Percentiles rank a stretch among this genome's conserved stretches.
These are phyloP conservation scores for Penicillium fimorum DNA, from an alignment of 495 filamentous ascomycete genomes.

Conservation along the genomic window DNA sequence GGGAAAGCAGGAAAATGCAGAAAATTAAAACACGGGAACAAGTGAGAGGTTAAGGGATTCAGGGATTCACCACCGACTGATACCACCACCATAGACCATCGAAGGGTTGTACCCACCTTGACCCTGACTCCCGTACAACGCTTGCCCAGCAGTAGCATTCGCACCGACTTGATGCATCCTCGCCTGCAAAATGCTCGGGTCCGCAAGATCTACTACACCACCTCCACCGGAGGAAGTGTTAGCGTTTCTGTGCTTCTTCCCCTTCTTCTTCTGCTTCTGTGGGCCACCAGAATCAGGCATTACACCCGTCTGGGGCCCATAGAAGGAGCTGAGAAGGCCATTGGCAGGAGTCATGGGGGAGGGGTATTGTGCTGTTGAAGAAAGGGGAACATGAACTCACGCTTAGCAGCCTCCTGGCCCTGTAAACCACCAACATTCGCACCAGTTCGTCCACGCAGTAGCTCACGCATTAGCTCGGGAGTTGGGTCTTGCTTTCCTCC, in stretches of 20 bases:
- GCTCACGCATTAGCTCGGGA: slow-evolving; percentile 76
- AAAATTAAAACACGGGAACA: slow-evolving; percentile 16
- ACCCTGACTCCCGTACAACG: slow-evolving; percentile 83
- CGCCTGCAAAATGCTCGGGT: slow-evolving; percentile 98
- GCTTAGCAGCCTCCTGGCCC: slow-evolving; percentile 81
- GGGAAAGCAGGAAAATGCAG: slow-evolving; percentile 19
- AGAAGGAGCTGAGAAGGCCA: slow-evolving; percentile 85
- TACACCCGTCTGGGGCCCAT: slow-evolving; percentile 78
- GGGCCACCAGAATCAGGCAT: slow-evolving; percentile 75
- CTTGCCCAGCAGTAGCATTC: slow-evolving; percentile 67
- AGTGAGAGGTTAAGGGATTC: slow-evolving; percentile 12
- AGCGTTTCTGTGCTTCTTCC: slow-evolving; percentile 99
- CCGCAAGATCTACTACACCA: slow-evolving; percentile 98
- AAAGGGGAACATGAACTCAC: slow-evolving; percentile 90
- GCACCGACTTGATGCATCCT: slow-evolving; percentile 88
- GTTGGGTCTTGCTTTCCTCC: slow-evolving; percentile 68
- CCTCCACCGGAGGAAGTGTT: slow-evolving; percentile 99
- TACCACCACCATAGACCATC: slow-evolving; percentile 81
- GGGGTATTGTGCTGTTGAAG: slow-evolving; percentile 79
- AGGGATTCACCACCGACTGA: slow-evolving; percentile 67
- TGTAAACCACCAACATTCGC: slow-evolving; percentile 57
- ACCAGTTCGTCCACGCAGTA: slow-evolving; percentile 62
- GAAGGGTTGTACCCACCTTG: slow-evolving; percentile 96
- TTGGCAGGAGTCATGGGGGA: slow-evolving; percentile 86
- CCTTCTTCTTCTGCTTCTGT: slow-evolving; percentile 98